These are phyloP conservation scores for Sideroxylon spinosum DNA, from an alignment of 179 eudicot genomes.

Conservation along the genomic window DNA sequence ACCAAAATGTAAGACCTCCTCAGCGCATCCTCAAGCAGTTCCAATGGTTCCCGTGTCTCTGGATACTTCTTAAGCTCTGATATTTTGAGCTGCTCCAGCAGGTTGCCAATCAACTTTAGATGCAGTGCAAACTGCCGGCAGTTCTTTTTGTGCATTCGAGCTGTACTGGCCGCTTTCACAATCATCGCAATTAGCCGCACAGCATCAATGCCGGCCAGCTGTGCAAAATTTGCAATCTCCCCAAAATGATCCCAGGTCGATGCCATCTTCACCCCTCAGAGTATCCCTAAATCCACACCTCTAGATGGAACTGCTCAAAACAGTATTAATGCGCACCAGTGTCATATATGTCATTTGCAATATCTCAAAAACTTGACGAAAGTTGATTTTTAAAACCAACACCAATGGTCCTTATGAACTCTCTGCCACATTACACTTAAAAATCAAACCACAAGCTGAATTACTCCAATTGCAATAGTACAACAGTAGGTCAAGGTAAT, in stretches of 20 bases:
- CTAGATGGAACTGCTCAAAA: too few species aligned
- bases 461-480: not conserved
- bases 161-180: slow-evolving; percentile 58
- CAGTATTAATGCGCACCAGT: too few species aligned
- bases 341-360: not conserved
- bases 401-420: not conserved
- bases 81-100: slow-evolving; percentile 62
- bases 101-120: slow-evolving; percentile 67
- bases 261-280: slow-evolving; percentile 22
- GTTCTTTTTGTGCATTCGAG: slow-evolving; percentile 68
- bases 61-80: slow-evolving; percentile 62
- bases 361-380: not conserved
- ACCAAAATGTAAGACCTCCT: slow-evolving; percentile 64
- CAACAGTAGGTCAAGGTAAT: not conserved
- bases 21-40: slow-evolving; percentile 73
- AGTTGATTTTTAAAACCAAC: not conserved
- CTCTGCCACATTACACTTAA: not conserved
- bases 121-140: slow-evolving; percentile 76
- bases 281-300: not conserved
- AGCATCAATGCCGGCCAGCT: slow-evolving; percentile 60
- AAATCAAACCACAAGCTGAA: not conserved
- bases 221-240: slow-evolving; percentile 40
- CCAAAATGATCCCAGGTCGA: slow-evolving; percentile 41
- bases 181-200: slow-evolving; percentile 52
- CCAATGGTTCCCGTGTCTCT: slow-evolving; percentile 72